phyloP scores from a whole-genome alignment of 2,329 filamentous ascomycete species.

The Ophiostoma populinum region DNA sequence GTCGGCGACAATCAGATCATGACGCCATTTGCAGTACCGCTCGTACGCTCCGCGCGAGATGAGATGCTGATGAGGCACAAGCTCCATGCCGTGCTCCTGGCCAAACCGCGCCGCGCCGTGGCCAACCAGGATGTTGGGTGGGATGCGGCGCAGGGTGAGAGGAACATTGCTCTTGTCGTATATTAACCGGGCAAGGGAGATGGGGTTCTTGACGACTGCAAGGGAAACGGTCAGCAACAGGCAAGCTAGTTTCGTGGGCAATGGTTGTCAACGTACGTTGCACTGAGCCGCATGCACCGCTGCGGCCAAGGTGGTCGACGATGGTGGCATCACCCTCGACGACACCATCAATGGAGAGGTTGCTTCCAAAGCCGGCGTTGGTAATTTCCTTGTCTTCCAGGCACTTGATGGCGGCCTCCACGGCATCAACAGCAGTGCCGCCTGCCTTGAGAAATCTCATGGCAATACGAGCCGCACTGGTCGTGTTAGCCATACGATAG shows the following conservation, averaged over 20 bases:
- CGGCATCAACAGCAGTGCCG: slow-evolving; percentile 67
- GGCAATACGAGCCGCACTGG: slow-evolving; percentile 62
- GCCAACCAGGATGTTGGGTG: slow-evolving; percentile 80
- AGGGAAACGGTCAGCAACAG: not conserved
- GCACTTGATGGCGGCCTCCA: slow-evolving; percentile 73
- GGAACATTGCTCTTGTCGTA: slow-evolving; percentile 60
- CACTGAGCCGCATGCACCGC: slow-evolving; percentile 83
- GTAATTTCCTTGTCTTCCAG: slow-evolving; percentile 93
- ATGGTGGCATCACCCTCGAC: slow-evolving; percentile 93
- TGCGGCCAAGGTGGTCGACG: slow-evolving; percentile 78
- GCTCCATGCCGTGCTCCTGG: slow-evolving; percentile 53
- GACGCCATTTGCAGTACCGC: slow-evolving; percentile 62
- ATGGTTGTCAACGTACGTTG: slow-evolving; percentile 43
- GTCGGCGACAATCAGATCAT: slow-evolving; percentile 41
- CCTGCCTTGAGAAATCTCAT: slow-evolving; percentile 71
- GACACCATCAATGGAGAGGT: slow-evolving; percentile 72
- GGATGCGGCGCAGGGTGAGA: slow-evolving; percentile 72
- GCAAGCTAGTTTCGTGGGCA: slow-evolving; percentile 10
- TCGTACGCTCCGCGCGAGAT: slow-evolving; percentile 67
- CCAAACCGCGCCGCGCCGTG: slow-evolving; percentile 80
- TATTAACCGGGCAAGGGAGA: slow-evolving; percentile 68
- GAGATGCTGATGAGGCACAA: slow-evolving; percentile 58
- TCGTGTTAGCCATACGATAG: not conserved
- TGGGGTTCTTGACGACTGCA: slow-evolving; percentile 83
- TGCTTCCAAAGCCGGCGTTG: slow-evolving; percentile 92